Conservation (phyloP, 768 basidiomycete species). For the Kwoniella mangroviensis region DNA sequence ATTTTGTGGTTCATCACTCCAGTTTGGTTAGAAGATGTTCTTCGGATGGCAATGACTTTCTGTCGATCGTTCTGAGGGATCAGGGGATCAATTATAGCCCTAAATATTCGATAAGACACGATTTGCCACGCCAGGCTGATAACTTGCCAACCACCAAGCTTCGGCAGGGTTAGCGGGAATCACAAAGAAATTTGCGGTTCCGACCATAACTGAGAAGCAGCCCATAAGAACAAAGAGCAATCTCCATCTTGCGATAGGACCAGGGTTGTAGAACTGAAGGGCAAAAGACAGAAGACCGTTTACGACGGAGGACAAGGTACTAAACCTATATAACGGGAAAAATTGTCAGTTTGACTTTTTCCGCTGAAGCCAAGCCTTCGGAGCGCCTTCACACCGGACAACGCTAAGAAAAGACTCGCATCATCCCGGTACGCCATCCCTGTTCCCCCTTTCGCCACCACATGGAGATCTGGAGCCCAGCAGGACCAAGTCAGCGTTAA, state of each 20-base stretch:
- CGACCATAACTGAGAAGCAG: constrained; percentile 33
- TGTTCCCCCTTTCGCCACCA: constrained; percentile 42
- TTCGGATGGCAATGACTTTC: constrained; percentile 34
- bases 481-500: constrained; percentile 21
- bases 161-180: constrained; percentile 34
- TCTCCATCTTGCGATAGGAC: constrained; percentile 28
- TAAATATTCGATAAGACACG: neutral
- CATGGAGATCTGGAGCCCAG: constrained; percentile 21
- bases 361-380: neutral
- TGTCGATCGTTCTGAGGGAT: constrained; percentile 28
- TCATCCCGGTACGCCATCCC: constrained; percentile 38
- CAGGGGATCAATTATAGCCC: neutral
- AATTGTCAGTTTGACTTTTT: neutral
- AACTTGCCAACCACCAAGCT: constrained; percentile 40
- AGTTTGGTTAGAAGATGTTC: constrained; percentile 33
- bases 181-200: constrained; percentile 26
- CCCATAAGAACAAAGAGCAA: constrained; percentile 38
- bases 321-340: constrained; percentile 14
- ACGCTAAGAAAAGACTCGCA: neutral
- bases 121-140: neutral
- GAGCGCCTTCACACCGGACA: too few relatives aligned
- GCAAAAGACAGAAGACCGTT: constrained; percentile 37
- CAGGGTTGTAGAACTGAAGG: constrained; percentile 14
- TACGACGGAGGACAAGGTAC: constrained; percentile 38
- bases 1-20: constrained; percentile 27